Evolutionary conservation across 1,284 basidiomycete genomes (phyloP).

Genomic region (Anthracocystis setariae): DNA sequence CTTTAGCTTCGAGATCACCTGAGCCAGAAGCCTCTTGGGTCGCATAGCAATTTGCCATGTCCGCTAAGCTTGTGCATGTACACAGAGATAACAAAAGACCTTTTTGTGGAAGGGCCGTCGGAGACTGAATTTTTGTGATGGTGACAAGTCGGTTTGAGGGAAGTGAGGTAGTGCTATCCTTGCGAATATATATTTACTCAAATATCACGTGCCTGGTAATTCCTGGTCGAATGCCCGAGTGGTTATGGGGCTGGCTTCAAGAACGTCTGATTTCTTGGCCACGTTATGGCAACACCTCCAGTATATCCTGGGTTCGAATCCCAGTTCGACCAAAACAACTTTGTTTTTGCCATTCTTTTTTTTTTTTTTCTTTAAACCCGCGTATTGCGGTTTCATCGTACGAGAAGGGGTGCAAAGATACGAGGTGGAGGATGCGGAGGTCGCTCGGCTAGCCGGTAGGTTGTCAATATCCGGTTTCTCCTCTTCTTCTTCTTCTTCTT

Average conservation of each 20-base stretch:
- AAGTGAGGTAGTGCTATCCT: too few relatives aligned
- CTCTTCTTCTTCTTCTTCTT: not conserved
- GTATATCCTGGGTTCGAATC: constrained; percentile 54
- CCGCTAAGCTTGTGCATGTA: too few relatives aligned
- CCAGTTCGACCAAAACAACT: constrained; percentile 46
- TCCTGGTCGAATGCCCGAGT: constrained; percentile 53
- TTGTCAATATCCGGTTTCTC: not conserved
- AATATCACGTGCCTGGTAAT: not conserved
- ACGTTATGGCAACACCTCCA: constrained; percentile 48
- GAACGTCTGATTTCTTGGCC: constrained; percentile 40
- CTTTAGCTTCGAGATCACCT: too few relatives aligned
- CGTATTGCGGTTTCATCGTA: constrained; percentile 3
- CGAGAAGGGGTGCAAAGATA: constrained; percentile 2
- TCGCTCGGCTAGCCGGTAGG: not conserved
- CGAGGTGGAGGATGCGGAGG: constrained; percentile 20
- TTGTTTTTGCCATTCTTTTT: constrained; percentile 20
- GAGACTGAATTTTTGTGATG: too few relatives aligned
- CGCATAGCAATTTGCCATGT: too few relatives aligned
- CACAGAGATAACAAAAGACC: too few relatives aligned
- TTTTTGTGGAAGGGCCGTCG: too few relatives aligned
- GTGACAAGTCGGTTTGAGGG: too few relatives aligned
- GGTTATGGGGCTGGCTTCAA: constrained; percentile 57
- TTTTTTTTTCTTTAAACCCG: constrained; percentile 3
- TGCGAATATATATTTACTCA: not conserved
- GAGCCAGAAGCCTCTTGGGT: too few relatives aligned